Percentiles rank a stretch among this genome's conserved stretches.
Conservation (phyloP, 2,329 filamentous ascomycete genomes). For the Colletotrichum orchidophilum region DNA sequence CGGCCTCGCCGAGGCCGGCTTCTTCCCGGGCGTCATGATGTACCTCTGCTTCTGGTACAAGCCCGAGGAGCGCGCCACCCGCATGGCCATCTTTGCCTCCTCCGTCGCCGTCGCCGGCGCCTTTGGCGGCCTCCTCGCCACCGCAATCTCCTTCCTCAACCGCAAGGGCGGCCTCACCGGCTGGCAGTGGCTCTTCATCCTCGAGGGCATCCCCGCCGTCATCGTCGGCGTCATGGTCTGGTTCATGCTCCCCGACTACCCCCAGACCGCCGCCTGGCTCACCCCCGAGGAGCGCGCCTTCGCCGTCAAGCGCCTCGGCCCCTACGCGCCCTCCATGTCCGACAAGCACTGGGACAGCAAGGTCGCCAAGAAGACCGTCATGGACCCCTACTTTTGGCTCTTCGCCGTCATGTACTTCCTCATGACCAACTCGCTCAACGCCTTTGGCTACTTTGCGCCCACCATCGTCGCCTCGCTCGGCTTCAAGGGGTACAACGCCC, state of each 20-base stretch:
- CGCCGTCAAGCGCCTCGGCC: conserved; percentile 46
- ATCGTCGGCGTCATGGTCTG: conserved; percentile 43
- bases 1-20: conserved; percentile 60
- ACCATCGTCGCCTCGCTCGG: conserved; percentile 47
- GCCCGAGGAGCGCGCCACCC: conserved; percentile 64
- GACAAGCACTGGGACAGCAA: conserved; percentile 47
- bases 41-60: conserved; percentile 73
- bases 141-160: conserved; percentile 56
- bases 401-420: conserved; percentile 43
- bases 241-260: conserved; percentile 45
- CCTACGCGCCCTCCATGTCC: conserved; percentile 44
- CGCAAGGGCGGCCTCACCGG: conserved; percentile 56
- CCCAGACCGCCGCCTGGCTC: conserved; percentile 45
- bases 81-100: conserved; percentile 68
- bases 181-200: conserved; percentile 74
- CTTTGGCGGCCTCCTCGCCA: conserved; percentile 68
- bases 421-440: conserved; percentile 47
- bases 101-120: conserved; percentile 67
- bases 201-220: conserved; percentile 50
- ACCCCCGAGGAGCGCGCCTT: conserved; percentile 45
- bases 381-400: conserved; percentile 46
- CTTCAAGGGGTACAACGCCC: conserved; percentile 44
- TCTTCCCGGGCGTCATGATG: conserved; percentile 64
- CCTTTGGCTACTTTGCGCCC: conserved; percentile 47
- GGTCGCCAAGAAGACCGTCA: conserved; percentile 43